Conservation (phyloP, 2,329 filamentous ascomycete genomes). For the Trichoderma harzianum region DNA sequence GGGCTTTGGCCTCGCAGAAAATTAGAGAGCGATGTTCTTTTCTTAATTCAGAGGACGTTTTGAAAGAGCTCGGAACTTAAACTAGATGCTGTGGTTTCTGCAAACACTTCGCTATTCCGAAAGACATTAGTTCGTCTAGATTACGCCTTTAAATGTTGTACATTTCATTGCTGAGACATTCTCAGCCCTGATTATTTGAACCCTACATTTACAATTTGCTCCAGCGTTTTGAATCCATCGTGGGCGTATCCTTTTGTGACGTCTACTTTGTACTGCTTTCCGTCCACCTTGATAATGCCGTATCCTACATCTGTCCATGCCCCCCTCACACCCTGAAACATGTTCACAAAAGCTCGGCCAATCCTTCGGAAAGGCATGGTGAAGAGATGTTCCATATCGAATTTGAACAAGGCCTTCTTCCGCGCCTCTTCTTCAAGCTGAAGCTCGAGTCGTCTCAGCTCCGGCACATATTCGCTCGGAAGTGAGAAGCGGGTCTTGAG, state of each 20-base stretch:
- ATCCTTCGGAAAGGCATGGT: constrained; percentile 56
- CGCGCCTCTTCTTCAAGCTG: constrained; percentile 37
- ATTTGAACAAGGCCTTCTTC: constrained; percentile 42
- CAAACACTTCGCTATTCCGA: not conserved
- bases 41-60: constrained; percentile 43
- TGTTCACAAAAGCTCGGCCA: constrained; percentile 37
- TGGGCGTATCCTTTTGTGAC: constrained; percentile 55
- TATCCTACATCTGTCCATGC: constrained; percentile 58
- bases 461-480: constrained; percentile 37
- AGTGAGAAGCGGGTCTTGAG: constrained; percentile 39
- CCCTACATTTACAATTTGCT: constrained; percentile 47
- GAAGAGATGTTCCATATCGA: constrained; percentile 54
- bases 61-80: constrained; percentile 41
- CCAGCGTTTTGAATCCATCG: constrained; percentile 56
- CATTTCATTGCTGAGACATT: not conserved
- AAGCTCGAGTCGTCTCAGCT: constrained; percentile 30
- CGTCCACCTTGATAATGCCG: constrained; percentile 46
- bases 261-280: constrained; percentile 54
- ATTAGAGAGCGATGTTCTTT: constrained; percentile 46
- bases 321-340: constrained; percentile 46
- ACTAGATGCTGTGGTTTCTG: not conserved
- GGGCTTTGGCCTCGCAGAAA: constrained; percentile 39
- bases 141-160: not conserved
- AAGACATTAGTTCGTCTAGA: not conserved
- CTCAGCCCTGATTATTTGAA: constrained; percentile 17